Base-by-base conservation (phyloP, 1,284 basidiomycete genomes). In the Retiboletus flavoniger region DNA sequence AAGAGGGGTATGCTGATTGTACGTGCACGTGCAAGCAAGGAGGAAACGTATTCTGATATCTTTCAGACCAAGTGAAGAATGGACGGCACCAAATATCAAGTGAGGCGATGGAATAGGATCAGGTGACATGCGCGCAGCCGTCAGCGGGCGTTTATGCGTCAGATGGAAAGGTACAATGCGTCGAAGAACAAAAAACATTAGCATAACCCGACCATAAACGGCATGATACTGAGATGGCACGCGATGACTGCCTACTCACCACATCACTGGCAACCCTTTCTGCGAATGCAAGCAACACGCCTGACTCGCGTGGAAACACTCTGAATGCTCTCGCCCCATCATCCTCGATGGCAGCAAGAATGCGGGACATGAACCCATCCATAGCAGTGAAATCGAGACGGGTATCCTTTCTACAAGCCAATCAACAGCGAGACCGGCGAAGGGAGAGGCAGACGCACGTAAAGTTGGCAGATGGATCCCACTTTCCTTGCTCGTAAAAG, bases 31-130 rank as follows among this genome's bases (percentile, higher is more conserved):
- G 83, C 80, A 2, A 98, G 79, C 1, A 98, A 78, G 0, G 86
- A 77, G 0, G 84, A 80, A 59, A 95, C 85, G 65, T 98, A 98
- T 71, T 97, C 94, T 2, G 86, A 85, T 53, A 97, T 81, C 91
- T 93, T 60, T 45, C 44, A 26, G 24, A 40, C 53, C 26, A 48
- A 31, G 28, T 26, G 35, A 29, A 40, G 32, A 21, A 13, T 31
- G 43, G 11, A 26, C 21, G 9, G 24, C 16, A 16, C 24, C 41
- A 42, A 28, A 42, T 17, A 35, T 49, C 24, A 47, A 41, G 35
- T 17, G 35, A 39, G 39, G 21, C 28, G 26, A 34, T 17, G 49
- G n/a, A 13, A 51, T 14, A 26, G 10, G 34, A 32, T 24, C n/a
- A 5, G 17, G 19, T 29, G 26, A 28, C 14, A 21, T 14, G 34